A percentile compares a stretch with the other conserved stretches of the same genome.
These are phyloP conservation scores for Eucalyptus urophylla DNA, from an alignment of 345 rosid species.

Conservation along the genomic window DNA sequence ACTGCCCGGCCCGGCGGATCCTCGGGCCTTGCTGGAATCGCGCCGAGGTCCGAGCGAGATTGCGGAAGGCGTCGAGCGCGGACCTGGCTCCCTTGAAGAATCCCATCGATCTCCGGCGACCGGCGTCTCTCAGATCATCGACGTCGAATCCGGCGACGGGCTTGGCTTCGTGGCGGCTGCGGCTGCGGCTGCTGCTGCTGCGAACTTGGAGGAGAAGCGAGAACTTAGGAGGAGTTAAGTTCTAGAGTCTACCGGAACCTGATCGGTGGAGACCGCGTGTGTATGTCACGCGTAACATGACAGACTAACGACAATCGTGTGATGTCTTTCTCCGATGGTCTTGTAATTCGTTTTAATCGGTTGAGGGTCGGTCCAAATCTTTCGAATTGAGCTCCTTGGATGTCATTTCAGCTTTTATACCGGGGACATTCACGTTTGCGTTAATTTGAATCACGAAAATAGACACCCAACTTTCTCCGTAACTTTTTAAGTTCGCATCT, in stretches of 20 bases:
- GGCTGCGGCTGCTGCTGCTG: not conserved
- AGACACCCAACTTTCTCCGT: not conserved
- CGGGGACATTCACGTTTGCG: not conserved
- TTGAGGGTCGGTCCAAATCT: not conserved
- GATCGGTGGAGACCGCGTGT: not conserved
- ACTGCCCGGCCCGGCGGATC: not conserved
- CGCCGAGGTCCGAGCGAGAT: not conserved
- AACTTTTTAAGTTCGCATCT: no score
- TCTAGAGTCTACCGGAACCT: not conserved
- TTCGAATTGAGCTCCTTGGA: not conserved
- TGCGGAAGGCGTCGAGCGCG: slow-evolving; percentile 31
- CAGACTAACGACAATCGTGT: not conserved
- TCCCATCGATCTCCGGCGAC: not conserved
- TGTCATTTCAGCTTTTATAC: not conserved
- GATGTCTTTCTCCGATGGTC: not conserved
- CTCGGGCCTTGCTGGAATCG: not conserved
- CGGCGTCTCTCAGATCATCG: not conserved
- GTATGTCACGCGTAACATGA: not conserved
- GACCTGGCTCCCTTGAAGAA: slow-evolving; percentile 36
- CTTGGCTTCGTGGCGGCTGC: not conserved
- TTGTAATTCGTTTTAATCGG: not conserved
- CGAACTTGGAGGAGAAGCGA: not conserved
- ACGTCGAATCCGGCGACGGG: not conserved
- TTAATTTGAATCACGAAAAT: not conserved
- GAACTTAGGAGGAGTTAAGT: not conserved